Evolutionary conservation across 139 green algal genomes (phyloP).

Genomic region (Trebouxia sp.): DNA sequence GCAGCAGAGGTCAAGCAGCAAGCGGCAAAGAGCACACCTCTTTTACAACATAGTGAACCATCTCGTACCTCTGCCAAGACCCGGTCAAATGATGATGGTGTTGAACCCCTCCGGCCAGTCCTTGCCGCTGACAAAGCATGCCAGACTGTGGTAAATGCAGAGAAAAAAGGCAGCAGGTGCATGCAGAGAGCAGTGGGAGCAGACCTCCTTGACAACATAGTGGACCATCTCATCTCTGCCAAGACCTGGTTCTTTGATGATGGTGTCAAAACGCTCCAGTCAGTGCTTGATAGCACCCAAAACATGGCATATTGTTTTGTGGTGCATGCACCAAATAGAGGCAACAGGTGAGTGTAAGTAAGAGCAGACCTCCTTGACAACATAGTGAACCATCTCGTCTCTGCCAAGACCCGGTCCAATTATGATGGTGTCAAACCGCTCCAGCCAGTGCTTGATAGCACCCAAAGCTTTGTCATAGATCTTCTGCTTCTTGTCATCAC

Average conservation of each 20-base stretch:
- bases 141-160: neutral
- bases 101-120: conserved; percentile 64
- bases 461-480: conserved; percentile 26
- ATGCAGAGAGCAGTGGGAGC: too few relatives aligned
- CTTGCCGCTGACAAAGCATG: conserved; percentile 35
- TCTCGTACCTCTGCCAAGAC: conserved; percentile 74
- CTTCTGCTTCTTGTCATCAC: conserved; percentile 8
- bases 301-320: neutral
- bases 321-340: too few relatives aligned
- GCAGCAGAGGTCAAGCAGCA: too few relatives aligned
- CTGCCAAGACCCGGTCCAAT: conserved; percentile 81
- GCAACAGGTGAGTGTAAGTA: too few relatives aligned
- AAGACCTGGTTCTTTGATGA: conserved; percentile 83
- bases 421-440: conserved; percentile 66
- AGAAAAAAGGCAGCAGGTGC: too few relatives aligned
- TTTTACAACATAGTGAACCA: too few relatives aligned
- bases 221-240: too few relatives aligned
- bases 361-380: conserved; percentile 38
- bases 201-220: too few relatives aligned
- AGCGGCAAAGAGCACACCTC: conserved; percentile 29
- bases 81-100: conserved; percentile 77
- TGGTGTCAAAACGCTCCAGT: conserved; percentile 55
- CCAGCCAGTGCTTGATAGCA: conserved; percentile 63
- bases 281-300: conserved; percentile 58
- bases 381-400: conserved; percentile 47